Evolutionary conservation across 2,329 filamentous ascomycete genomes (phyloP), one percentile per base, ranked within the genome.

Genomic region (Colletotrichum melonis): DNA sequence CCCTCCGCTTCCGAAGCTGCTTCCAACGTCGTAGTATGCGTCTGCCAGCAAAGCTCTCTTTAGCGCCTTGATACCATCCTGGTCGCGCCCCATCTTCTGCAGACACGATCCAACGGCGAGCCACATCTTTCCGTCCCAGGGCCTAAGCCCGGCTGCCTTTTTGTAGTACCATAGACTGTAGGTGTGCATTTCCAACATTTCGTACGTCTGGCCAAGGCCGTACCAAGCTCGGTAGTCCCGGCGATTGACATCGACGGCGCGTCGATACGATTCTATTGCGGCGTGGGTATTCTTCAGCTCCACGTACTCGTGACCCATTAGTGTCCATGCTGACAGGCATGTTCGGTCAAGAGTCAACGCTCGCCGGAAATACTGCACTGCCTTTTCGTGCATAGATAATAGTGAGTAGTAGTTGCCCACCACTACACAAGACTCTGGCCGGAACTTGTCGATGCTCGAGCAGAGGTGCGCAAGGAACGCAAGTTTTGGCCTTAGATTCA

Each of bases 61-160:
- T 78, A 98, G 91, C 0, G 97, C 95, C 79, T 97, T 97, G 82
- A 99, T 98, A 35, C 95, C 96, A 77, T 98, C 95, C n/a, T 92
- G 89, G 63, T 94, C 88, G 67, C 95, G 92, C 65, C 92, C 93
- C 88, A 98, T 97, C 80, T 95, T 96, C 74, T 96, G 93, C 75
- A 97, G 92, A 80, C 96, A 98, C 42, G 94, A 94, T 11, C 94
- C 97, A 5, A 99, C 95, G 0, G 97, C 97, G 86, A 97, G 93
- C 97, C 97, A 99, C 94, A 99, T 97, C 83, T 98, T 98, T 0
- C 95, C 94, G 78, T 99, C 97, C 88, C 96, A 98, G 0, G 96
- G 95, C n/a, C 95, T 91, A 1, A 99, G 87, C 0, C 95, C 94
- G 0, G 96, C 96, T 0, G 97, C 97, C 69, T 97, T 95, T 80